Percentiles rank a stretch among this genome's conserved stretches.
These are phyloP conservation scores for Xylariaceae sp. DNA, from an alignment of 2,329 filamentous ascomycete genomes.

Conservation along the genomic window DNA sequence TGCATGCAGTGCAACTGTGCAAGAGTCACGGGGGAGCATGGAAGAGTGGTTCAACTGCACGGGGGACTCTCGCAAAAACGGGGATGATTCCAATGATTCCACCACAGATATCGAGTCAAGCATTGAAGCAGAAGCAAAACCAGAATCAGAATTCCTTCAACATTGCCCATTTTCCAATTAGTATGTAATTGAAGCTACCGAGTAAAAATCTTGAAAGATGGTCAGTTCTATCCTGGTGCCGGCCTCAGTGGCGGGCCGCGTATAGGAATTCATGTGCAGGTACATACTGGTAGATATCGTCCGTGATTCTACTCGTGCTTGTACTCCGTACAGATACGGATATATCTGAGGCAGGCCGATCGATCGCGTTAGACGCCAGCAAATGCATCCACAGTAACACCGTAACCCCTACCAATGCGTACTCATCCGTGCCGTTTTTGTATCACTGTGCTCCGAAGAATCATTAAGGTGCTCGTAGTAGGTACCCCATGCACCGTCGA, in stretches of 20 bases:
- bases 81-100: too few relatives aligned
- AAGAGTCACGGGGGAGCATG: too few relatives aligned
- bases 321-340: background rate
- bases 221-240: background rate
- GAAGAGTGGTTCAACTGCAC: too few relatives aligned
- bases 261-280: background rate
- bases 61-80: too few relatives aligned
- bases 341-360: slow-evolving; percentile 4
- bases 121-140: too few relatives aligned
- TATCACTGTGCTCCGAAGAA: slow-evolving; percentile 3
- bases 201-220: too few relatives aligned
- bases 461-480: slow-evolving; percentile 9
- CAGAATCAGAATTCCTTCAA: too few relatives aligned
- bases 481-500: background rate
- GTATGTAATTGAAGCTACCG: too few relatives aligned
- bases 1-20: too few relatives aligned
- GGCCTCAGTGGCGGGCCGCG: background rate
- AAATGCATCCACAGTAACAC: slow-evolving; percentile 10
- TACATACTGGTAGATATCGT: background rate
- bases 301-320: background rate
- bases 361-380: slow-evolving; percentile 10
- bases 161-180: too few relatives aligned
- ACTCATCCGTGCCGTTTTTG: slow-evolving; percentile 4
- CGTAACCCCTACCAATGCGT: slow-evolving; percentile 1
- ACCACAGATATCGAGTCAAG: too few relatives aligned